Percentiles rank a stretch among this genome's conserved stretches.
Evolutionary conservation across 1,139 yeast genomes (phyloP).

Genomic region (Blastobotrys proliferans): DNA sequence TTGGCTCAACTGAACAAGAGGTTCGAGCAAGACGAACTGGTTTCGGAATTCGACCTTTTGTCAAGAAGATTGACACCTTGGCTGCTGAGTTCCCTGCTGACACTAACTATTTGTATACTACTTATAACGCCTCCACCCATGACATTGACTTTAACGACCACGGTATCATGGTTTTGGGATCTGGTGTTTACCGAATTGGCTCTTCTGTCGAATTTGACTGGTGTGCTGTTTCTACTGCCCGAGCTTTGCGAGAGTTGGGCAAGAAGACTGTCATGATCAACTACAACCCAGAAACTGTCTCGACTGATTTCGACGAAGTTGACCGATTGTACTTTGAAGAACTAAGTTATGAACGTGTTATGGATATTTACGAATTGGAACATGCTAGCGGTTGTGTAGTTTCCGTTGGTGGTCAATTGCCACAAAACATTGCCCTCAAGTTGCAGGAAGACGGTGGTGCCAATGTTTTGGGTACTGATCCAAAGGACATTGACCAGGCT

Average conservation of each 20-base stretch:
- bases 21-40: slow-evolving; percentile 77
- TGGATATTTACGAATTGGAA: slow-evolving; percentile 95
- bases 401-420: slow-evolving; percentile 96
- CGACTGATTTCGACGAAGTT: slow-evolving; percentile 97
- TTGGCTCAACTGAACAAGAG: slow-evolving; percentile 65
- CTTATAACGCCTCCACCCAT: slow-evolving; percentile 85
- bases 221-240: slow-evolving; percentile 98
- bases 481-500: slow-evolving; percentile 92
- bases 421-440: slow-evolving; percentile 89
- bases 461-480: slow-evolving; percentile 87
- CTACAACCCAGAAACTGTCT: slow-evolving; percentile 97
- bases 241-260: slow-evolving; percentile 85
- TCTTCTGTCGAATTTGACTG: slow-evolving; percentile 98
- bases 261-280: slow-evolving; percentile 93
- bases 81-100: slow-evolving; percentile 99
- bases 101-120: slow-evolving; percentile 92
- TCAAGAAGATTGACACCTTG: slow-evolving; percentile 92
- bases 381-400: slow-evolving; percentile 86
- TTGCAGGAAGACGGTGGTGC: slow-evolving; percentile 72
- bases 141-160: slow-evolving; percentile 84
- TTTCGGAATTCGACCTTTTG: slow-evolving; percentile 82
- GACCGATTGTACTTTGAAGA: slow-evolving; percentile 96
- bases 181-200: slow-evolving; percentile 98
- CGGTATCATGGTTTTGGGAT: slow-evolving; percentile 93
- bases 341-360: slow-evolving; percentile 88